Evolutionary conservation across 129 eudicot genomes (phyloP), one percentile per base, ranked within the genome.

Genomic region (Helianthus tuberosus): DNA sequence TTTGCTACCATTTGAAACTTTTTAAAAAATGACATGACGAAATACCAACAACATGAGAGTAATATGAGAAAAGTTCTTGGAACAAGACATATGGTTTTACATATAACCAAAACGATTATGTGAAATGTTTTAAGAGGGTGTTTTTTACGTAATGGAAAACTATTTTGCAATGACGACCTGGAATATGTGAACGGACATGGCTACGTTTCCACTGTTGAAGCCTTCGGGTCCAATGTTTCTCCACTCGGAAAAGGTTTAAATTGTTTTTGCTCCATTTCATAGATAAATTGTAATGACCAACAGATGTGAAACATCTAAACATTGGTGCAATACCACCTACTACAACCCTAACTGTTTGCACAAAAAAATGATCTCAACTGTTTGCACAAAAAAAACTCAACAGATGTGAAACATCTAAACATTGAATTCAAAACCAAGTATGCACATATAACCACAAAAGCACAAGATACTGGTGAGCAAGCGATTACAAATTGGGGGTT

Each of bases 201-300:
- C 14, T 68, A 11, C n/a, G 46, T 68, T 68, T 68, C 72, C 59
- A 68, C 23, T 10, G 14, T 2, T 50, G 59, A 13, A 68, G 72
- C 25, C 7, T 48, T 25, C 23, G 64, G 13, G 23, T 58, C 64
- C 64, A 58, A 58, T 58, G 38, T 27, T 58, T 58, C 29, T 55
- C 12, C 3, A 88, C 95, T 62, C 91, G 43, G 6, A 38, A 38
- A 4, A 4, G 5, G 43, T 38, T 38, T 38, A 38, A 38, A 4
- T 38, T n/a, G n/a, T 4, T 86, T 68, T 86, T 84, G 82, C 53
- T 49, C 1, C 4, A 49, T 49, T 49, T 13, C 16, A 11, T 12
- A n/a, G 53, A 49, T n/a, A 49, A 3, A 12, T 3, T 11, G 5
- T 49, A 49, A 49, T 49, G 53, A 12, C n/a, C 15, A 12, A 11